Evolutionary conservation across 129 eudicot genomes (phyloP).

Genomic region (Ambrosia trifida): DNA sequence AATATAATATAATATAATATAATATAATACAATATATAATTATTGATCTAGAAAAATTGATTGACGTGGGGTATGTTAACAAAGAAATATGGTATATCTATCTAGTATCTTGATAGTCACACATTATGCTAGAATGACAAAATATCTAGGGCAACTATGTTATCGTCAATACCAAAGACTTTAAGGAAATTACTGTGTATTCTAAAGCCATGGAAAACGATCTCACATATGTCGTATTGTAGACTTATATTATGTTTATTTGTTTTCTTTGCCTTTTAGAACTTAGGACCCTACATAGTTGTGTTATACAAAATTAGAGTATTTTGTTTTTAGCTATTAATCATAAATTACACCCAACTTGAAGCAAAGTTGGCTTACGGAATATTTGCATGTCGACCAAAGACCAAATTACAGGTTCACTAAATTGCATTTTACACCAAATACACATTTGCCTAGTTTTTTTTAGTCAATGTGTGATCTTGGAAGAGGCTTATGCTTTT

Average conservation of each 20-base stretch:
- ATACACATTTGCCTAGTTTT: no score
- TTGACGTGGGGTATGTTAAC: neutral
- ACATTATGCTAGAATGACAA: slow-evolving; percentile 11
- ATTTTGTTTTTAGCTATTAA: neutral
- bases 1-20: no score
- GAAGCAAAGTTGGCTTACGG: neutral
- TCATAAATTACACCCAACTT: neutral
- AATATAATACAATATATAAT: no score
- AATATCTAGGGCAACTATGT: slow-evolving; percentile 8
- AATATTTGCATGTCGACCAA: neutral
- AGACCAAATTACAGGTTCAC: neutral
- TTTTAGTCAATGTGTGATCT: no score
- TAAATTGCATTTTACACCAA: neutral
- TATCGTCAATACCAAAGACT: slow-evolving; percentile 1
- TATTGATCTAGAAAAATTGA: neutral
- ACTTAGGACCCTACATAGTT: neutral
- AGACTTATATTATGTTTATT: neutral
- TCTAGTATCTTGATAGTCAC: neutral
- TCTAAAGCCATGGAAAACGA: neutral
- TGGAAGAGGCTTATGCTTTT: no score
- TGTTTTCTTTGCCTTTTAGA: neutral
- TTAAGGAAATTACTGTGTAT: neutral
- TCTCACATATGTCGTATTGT: neutral
- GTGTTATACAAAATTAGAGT: neutral
- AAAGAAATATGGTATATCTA: no score